Evolutionary conservation across 192 early-diverging fungal species (phyloP).

Genomic region (Coemansia umbellata): DNA sequence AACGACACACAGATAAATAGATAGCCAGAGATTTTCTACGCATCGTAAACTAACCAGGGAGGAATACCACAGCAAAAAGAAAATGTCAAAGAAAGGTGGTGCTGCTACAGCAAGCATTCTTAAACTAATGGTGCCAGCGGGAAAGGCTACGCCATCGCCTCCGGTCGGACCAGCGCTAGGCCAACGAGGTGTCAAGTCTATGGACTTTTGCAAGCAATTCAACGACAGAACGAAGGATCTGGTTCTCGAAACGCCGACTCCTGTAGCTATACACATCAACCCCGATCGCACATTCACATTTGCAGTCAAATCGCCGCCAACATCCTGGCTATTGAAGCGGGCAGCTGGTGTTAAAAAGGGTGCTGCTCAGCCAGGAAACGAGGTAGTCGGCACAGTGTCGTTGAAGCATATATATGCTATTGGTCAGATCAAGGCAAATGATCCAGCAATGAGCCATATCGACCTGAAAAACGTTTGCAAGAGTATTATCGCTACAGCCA

Average conservation of each 20-base stretch:
- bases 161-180: constrained; percentile 95
- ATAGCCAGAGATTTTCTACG: no score
- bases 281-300: constrained; percentile 93
- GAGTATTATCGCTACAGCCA: constrained; percentile 72
- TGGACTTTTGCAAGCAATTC: constrained; percentile 99
- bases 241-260: constrained; percentile 75
- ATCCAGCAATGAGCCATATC: constrained; percentile 71
- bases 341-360: constrained; percentile 89
- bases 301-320: constrained; percentile 80
- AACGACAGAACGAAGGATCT: constrained; percentile 92
- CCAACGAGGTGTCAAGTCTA: constrained; percentile 93
- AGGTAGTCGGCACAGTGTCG: constrained; percentile 72
- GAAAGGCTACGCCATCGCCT: constrained; percentile 91
- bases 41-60: no score
- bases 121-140: constrained; percentile 78
- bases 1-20: no score
- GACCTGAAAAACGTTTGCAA: constrained; percentile 66
- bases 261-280: constrained; percentile 78
- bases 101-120: constrained; percentile 52
- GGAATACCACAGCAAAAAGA: background rate
- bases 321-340: constrained; percentile 79
- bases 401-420: constrained; percentile 96
- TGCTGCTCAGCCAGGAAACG: constrained; percentile 70
- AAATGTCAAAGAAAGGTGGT: constrained; percentile 49
- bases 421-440: constrained; percentile 82